A percentile compares a stretch with the other conserved stretches of the same genome.
phyloP scores from a whole-genome alignment of 495 filamentous ascomycete species.

The Lepidopterella palustris region DNA sequence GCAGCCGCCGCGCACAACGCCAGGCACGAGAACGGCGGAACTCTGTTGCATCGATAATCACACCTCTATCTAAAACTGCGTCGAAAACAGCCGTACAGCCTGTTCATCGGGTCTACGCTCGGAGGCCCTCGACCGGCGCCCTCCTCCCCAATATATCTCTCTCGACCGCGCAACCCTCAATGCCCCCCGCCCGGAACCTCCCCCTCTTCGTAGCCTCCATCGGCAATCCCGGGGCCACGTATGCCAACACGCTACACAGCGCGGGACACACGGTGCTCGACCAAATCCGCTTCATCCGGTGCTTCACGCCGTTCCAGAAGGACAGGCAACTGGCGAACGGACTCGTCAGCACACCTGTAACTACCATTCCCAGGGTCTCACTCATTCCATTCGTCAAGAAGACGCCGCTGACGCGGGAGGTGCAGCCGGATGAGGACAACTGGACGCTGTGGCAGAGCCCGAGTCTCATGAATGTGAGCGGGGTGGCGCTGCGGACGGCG shows the following conservation, averaged over 20 bases:
- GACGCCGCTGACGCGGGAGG: background rate
- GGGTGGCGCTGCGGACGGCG: conserved; percentile 29
- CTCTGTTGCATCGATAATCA: background rate
- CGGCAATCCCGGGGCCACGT: conserved; percentile 57
- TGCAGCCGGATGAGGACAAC: conserved; percentile 28
- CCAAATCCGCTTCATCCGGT: conserved; percentile 35
- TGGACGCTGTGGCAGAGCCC: conserved; percentile 65
- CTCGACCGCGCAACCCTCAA: background rate
- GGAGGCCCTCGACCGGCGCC: background rate
- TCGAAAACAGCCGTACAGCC: background rate
- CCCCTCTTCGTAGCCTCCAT: conserved; percentile 64
- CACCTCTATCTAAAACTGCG: background rate
- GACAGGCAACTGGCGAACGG: conserved; percentile 40
- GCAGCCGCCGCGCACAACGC: background rate
- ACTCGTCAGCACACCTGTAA: conserved; percentile 31
- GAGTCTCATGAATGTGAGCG: conserved; percentile 64
- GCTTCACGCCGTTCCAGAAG: conserved; percentile 41
- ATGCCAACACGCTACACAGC: conserved; percentile 69
- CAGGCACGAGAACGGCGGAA: background rate
- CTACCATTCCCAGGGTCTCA: conserved; percentile 4
- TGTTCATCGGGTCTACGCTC: background rate
- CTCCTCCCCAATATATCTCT: background rate
- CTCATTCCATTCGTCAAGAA: background rate
- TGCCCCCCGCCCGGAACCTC: conserved; percentile 17
- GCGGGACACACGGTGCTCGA: conserved; percentile 66